Base-by-base conservation (phyloP, 192 early-diverging fungal genomes). In the Coemansia sp. region DNA sequence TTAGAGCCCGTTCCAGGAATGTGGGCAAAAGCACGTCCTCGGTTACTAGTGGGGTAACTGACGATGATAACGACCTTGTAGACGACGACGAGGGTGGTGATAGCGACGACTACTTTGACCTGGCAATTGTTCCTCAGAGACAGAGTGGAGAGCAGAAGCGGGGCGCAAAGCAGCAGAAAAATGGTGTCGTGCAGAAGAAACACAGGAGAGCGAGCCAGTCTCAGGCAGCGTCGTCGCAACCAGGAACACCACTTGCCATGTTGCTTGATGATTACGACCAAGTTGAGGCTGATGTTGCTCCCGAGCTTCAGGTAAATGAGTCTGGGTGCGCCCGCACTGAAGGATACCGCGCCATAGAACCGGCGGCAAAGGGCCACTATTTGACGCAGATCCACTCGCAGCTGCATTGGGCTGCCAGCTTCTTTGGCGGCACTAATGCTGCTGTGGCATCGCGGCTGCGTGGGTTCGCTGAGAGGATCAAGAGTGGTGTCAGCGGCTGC, bases 291-390 rank as follows among this genome's bases (percentile, higher is more conserved):
- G 39, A 21, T 13, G 33, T 48, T 36, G 63, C 27, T 5, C 72
- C 68, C 5, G 53, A 63, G 19, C 70, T 82, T 19, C 84, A 76
- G 11, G 68, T 74, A 37, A 87, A 93, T 64, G 70, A 75, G 41
- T 89, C 90, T 14, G 95, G 94, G 24, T 86, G 87, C 48, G 95
- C 94, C 6, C 87, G 95, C 59, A 95, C 93, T 2, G 89, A 95
- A 68, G 92, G 91, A 1, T 92, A 88, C 70, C 90, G 91, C 68
- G 63, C 73, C 53, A 89, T 95, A 34, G 81, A 92, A 0, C 82
- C 86, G 3, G 73, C 83, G 19, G 80, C 84, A 65, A 95, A 97
- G 67, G 75, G 85, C 7, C 77, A 82, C 7, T 90, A 93, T 50
- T 63, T 92, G 41, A 84, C 85, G 7, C 84, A 88, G 68, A 63